Conservation (phyloP, 345 rosid genomes). For the Boechera retrofracta region DNA sequence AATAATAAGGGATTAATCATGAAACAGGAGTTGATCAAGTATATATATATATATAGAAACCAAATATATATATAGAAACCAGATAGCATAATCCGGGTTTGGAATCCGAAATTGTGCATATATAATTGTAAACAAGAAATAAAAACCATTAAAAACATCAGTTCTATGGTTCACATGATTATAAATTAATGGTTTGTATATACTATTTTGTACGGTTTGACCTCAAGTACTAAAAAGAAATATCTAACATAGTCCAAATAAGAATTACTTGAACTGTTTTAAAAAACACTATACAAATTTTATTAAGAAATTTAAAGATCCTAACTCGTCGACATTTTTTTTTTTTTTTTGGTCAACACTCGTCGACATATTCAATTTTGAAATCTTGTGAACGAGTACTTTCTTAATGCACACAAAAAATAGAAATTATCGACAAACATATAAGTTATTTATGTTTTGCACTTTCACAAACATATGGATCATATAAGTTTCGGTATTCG, state of each 20-base stretch:
- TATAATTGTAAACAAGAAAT: background rate
- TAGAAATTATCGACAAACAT: background rate
- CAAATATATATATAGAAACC: no score
- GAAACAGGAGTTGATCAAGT: constrained; percentile 28
- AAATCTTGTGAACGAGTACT: background rate
- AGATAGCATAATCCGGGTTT: background rate
- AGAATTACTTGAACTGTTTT: background rate
- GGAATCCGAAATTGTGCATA: background rate
- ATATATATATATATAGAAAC: no score
- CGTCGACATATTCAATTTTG: background rate
- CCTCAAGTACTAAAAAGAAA: background rate
- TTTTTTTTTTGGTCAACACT: no score
- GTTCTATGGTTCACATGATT: background rate
- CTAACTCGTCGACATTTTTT: background rate
- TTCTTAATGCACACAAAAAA: background rate
- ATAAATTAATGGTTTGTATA: background rate
- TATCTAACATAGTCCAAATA: background rate
- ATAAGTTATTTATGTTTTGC: background rate
- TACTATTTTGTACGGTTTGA: background rate
- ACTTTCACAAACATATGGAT: constrained; percentile 2
- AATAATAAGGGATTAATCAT: background rate
- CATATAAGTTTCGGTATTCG: background rate
- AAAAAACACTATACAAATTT: background rate
- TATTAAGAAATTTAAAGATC: background rate
- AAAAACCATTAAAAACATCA: background rate